phyloP scores from a whole-genome alignment of 2,329 filamentous ascomycete species.

The Aspergillus calidoustus region DNA sequence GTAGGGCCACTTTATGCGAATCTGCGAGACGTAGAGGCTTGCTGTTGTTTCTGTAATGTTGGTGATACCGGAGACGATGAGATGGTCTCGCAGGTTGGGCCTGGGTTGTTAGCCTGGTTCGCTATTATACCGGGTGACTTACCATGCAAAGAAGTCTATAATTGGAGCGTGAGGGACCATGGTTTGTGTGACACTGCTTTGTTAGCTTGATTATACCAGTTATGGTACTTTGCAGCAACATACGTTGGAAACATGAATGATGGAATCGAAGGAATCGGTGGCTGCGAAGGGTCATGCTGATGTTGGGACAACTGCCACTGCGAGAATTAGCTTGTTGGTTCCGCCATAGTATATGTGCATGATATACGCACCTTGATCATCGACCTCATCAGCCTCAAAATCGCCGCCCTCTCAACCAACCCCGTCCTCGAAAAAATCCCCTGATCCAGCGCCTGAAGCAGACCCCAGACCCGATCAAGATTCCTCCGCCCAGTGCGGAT shows the following conservation, averaged over 20 bases:
- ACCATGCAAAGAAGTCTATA: conserved; percentile 20
- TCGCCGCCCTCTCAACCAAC: conserved; percentile 16
- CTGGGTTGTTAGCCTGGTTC: neutral
- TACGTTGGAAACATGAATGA: conserved; percentile 21
- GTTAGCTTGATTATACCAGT: neutral
- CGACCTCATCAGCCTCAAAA: conserved; percentile 16
- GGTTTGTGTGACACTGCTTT: conserved; percentile 11
- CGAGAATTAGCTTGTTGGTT: neutral
- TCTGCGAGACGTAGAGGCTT: conserved; percentile 16
- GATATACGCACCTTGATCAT: conserved; percentile 12
- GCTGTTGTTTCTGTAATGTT: conserved; percentile 11
- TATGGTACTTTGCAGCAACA: neutral
- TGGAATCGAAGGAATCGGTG: conserved; percentile 6
- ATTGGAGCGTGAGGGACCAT: conserved; percentile 17
- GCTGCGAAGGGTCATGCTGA: neutral
- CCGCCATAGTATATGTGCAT: neutral
- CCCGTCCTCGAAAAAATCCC: conserved; percentile 16
- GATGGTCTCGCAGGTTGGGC: conserved; percentile 18
- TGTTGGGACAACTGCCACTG: conserved; percentile 15
- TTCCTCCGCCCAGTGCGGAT: neutral
- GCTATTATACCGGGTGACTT: neutral
- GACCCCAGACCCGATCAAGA: conserved; percentile 10
- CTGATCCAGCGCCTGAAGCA: conserved; percentile 14
- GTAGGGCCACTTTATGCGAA: conserved; percentile 17
- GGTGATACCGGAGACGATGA: conserved; percentile 11